Conservation (phyloP, 2,329 filamentous ascomycete species). For the Purpureocillium takamizusanense region DNA sequence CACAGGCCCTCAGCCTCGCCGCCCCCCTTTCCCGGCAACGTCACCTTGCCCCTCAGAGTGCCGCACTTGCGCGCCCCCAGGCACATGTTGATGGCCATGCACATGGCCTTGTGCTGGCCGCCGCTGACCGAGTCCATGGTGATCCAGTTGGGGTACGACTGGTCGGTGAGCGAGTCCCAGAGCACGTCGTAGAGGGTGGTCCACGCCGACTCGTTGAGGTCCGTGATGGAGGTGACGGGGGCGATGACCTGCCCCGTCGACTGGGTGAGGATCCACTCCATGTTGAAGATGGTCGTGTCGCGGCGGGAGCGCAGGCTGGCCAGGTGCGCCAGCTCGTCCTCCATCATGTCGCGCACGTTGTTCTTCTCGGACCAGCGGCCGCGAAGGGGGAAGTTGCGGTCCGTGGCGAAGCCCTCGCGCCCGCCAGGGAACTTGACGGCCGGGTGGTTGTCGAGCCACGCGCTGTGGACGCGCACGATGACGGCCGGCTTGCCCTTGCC, state of each 20-base stretch:
- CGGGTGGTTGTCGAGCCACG: slow-evolving; percentile 8
- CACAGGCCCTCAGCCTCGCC: too few species aligned
- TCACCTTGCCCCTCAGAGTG: slow-evolving; percentile 11
- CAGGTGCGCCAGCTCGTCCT: slow-evolving; percentile 13
- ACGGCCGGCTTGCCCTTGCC: slow-evolving; percentile 13
- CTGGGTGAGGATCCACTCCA: slow-evolving; percentile 18
- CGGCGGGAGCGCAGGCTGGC: slow-evolving; percentile 5
- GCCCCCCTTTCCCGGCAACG: not conserved
- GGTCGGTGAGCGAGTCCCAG: slow-evolving; percentile 13
- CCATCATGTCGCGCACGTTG: slow-evolving; percentile 4
- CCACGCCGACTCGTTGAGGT: slow-evolving; percentile 11
- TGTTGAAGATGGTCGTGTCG: slow-evolving; percentile 9
- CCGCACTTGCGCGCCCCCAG: slow-evolving; percentile 17
- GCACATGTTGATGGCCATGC: slow-evolving; percentile 20
- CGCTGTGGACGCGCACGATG: slow-evolving; percentile 16
- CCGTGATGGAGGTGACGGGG: slow-evolving; percentile 3
- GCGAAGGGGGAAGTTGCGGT: slow-evolving; percentile 13
- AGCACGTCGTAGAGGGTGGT: slow-evolving; percentile 11
- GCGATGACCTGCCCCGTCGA: slow-evolving; percentile 1
- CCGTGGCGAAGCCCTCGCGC: slow-evolving; percentile 17
- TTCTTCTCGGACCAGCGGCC: slow-evolving; percentile 14
- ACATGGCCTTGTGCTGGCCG: slow-evolving; percentile 14
- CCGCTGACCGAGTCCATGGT: slow-evolving; percentile 17
- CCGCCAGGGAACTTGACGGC: slow-evolving; percentile 13
- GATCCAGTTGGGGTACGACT: slow-evolving; percentile 23